A percentile compares a stretch with the other conserved stretches of the same genome.
Conservation (phyloP, 2,329 filamentous ascomycete species). For the Botryotinia narcissicola region DNA sequence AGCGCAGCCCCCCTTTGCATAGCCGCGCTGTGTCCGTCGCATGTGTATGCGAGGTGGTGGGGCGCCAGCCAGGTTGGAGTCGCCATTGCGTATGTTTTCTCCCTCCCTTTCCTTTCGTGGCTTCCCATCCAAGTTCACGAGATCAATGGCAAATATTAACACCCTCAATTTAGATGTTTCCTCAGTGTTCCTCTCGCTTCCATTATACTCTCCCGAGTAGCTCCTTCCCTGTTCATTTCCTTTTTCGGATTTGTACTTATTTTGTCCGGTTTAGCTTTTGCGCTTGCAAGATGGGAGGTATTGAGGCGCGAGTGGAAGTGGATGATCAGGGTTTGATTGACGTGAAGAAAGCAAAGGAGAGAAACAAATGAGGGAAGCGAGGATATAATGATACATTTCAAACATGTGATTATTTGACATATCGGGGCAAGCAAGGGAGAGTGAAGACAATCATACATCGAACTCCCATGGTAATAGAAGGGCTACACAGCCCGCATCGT, state of each 20-base stretch:
- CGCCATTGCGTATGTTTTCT: conserved; percentile 35
- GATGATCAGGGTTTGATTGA: neutral
- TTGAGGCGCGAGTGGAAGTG: neutral
- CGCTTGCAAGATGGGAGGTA: neutral
- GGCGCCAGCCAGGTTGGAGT: conserved; percentile 35
- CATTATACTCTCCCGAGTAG: neutral
- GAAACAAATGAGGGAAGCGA: neutral
- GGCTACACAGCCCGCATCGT: neutral
- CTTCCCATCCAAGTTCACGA: neutral
- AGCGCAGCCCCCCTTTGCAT: conserved; percentile 36
- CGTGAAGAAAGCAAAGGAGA: neutral
- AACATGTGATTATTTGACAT: neutral
- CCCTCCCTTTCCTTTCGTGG: neutral
- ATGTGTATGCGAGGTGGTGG: conserved; percentile 36
- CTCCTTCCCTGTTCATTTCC: neutral
- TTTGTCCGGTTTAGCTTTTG: neutral
- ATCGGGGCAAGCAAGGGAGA: neutral
- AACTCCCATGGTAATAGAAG: neutral
- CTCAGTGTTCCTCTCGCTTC: neutral
- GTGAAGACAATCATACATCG: neutral
- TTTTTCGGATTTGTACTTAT: neutral
- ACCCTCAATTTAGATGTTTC: neutral
- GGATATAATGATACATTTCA: neutral
- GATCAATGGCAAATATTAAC: neutral
- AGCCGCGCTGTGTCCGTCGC: conserved; percentile 34